Base-by-base conservation (phyloP, 1,284 basidiomycete genomes). In the Melampsora larici-populina region DNA sequence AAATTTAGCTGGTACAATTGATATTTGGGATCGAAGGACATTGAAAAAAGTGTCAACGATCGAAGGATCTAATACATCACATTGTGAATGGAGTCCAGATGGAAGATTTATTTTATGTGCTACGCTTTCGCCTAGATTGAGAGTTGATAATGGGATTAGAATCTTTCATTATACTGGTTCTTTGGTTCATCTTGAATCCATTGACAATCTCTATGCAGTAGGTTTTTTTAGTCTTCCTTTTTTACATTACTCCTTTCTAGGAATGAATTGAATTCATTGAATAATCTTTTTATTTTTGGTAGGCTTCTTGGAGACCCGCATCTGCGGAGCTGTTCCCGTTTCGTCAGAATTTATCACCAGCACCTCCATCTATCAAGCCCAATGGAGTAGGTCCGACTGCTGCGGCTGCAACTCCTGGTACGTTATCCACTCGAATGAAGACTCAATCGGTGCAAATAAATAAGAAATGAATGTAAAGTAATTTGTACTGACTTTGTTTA, bases 111-210 rank as follows among this genome's bases (percentile, higher is more conserved):
- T 99, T 63, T 87, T 99, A 81, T 97, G 95, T 1, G 94, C 94
- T 0, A 98, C 94, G 0, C 88, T 98, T 40, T 94, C 92, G 21
- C 96, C 97, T 0, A 89, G 97, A 43, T 85, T 99, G 73, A 90
- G 97, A 55, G 97, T 99, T 72, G 96, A 99, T 86, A 98, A 98
- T 82, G 94, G 96, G 1, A 90, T 98, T 84, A 94, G 94, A 85
- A 88, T 99, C 79, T 98, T 92, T 92, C 94, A 97, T 84, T 94
- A 92, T 84, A 89, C 90, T 0, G 95, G 96, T 11, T 87, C 90
- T 6, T 88, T 99, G 29, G 84, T 97, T 46, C 92, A 96, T 80
- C 85, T 91, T 11, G 90, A 94, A 81, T 82, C 86, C 72, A 85
- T 89, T 70, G 92, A 95, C 21, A 93, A 96, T 83, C 87, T 94